Evolutionary conservation across 306 rosid species (phyloP).

Genomic region (Acacia crassicarpa): DNA sequence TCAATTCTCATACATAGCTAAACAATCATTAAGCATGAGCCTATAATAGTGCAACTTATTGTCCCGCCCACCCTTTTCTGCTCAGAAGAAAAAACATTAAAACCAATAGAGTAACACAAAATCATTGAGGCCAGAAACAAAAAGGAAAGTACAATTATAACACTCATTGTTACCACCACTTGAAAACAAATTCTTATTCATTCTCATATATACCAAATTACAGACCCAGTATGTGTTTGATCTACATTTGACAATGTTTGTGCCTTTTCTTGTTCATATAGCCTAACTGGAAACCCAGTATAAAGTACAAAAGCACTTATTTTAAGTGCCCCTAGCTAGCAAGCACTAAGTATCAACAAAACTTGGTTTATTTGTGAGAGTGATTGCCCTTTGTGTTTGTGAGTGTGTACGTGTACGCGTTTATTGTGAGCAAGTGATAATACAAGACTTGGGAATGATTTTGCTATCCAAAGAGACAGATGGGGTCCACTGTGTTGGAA

Average conservation of each 20-base stretch:
- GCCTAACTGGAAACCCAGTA: not conserved
- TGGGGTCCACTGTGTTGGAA: conserved; percentile 59
- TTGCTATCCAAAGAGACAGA: conserved; percentile 31
- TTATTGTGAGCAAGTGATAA: conserved; percentile 33
- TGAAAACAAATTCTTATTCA: conserved; percentile 22
- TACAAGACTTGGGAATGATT: conserved; percentile 32
- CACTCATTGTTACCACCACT: conserved; percentile 37
- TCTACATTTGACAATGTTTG: no score
- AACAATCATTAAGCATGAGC: conserved; percentile 64
- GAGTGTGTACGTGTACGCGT: not conserved
- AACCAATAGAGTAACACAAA: conserved; percentile 18
- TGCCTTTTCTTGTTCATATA: no score
- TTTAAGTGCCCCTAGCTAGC: not conserved
- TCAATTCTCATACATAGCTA: conserved; percentile 38
- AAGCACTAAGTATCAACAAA: no score
- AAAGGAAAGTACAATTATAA: conserved; percentile 6
- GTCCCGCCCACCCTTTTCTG: conserved; percentile 29
- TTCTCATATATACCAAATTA: not conserved
- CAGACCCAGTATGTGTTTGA: not conserved
- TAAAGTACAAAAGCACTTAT: not conserved
- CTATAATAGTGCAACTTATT: conserved; percentile 31
- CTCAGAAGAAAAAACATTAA: not conserved
- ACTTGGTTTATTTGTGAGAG: not conserved
- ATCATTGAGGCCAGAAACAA: conserved; percentile 18
- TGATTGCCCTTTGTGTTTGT: not conserved